A percentile compares a stretch with the other conserved stretches of the same genome.
Conservation (phyloP, 2,329 filamentous ascomycete genomes). For the Aspergillus quadrilineatus region DNA sequence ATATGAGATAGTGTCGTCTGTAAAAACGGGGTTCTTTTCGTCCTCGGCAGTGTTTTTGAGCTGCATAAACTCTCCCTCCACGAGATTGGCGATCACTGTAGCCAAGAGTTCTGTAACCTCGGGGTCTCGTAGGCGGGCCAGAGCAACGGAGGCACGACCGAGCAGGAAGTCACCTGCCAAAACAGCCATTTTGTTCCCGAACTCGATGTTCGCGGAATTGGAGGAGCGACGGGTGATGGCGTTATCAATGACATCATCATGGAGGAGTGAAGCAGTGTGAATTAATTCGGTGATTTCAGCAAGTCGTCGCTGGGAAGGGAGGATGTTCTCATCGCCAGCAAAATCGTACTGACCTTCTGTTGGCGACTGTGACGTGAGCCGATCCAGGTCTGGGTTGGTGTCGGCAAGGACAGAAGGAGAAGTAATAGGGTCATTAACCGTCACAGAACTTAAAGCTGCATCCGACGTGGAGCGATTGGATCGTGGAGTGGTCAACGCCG, state of each 20-base stretch:
- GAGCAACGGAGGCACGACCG: constrained; percentile 85
- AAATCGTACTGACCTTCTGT: constrained; percentile 37
- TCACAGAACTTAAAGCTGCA: constrained; percentile 24
- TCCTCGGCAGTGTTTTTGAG: constrained; percentile 92
- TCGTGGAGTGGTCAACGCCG: constrained; percentile 74
- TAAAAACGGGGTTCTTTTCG: constrained; percentile 80
- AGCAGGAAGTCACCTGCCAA: constrained; percentile 95
- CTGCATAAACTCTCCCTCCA: constrained; percentile 99
- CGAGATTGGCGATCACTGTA: constrained; percentile 94
- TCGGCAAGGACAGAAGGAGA: constrained; percentile 68
- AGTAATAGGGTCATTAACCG: constrained; percentile 62
- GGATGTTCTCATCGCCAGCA: constrained; percentile 60
- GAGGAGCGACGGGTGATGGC: constrained; percentile 79
- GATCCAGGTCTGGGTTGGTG: constrained; percentile 68
- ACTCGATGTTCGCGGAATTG: constrained; percentile 87
- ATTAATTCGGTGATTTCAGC: constrained; percentile 98
- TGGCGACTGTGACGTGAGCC: constrained; percentile 50
- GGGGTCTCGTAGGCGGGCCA: constrained; percentile 84
- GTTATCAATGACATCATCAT: constrained; percentile 98
- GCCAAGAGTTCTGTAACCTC: constrained; percentile 94
- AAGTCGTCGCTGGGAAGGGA: constrained; percentile 87
- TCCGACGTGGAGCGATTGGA: constrained; percentile 42
- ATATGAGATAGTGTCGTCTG: constrained; percentile 84
- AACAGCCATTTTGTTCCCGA: constrained; percentile 99
- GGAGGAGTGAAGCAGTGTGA: constrained; percentile 91